Base-by-base conservation (phyloP, 352 stramenopile genomes). In the Globisporangium camurandrum region DNA sequence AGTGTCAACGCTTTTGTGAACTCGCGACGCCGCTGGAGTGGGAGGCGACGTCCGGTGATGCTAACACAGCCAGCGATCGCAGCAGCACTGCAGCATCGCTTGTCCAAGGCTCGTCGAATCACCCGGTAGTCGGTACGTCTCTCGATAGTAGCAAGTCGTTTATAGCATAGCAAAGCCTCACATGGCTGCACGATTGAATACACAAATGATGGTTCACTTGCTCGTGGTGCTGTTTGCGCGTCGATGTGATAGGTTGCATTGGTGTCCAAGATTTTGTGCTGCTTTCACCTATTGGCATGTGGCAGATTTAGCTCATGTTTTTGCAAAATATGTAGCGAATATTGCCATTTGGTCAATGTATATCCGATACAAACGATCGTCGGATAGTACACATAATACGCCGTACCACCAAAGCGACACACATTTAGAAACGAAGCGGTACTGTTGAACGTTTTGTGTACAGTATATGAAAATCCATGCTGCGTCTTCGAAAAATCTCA, bases 181-280 rank as follows among this genome's bases (percentile, higher is more conserved):
- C 33, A n/a, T 4, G 14, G 4, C 1, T 39, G 33, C 30, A n/a
- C 12, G 33, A 5, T 39, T 6, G 10, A 17, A 7, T 3, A 20
- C 12, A 3, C 6, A 39, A 9, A 2, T 17, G 19, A 12, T 39
- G 33, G 19, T 17, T 19, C 14, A 39, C 33, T 4, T 39, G 33
- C 8, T 12, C 10, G 3, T 20, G 33, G 12, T 14, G 10, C 12
- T n/a, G n/a, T n/a, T n/a, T n/a, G n/a, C n/a, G n/a, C n/a, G n/a
- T n/a, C n/a, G n/a, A n/a, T n/a, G n/a, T n/a, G n/a, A n/a, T 91
- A 30, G 76, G 76, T 22, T 76, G 80, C 14, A 91, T 76, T 22
- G 80, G 80, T 1, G 80, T 88, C 62, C 80, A 91, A 51, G 75
- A 76, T 5, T 91, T 82, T 47, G 24, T 81, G n/a, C 80, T 76